Percentiles rank a stretch among this genome's conserved stretches.
Conservation (phyloP, 2,329 filamentous ascomycete species). For the Byssoonygena ceratinophila region DNA sequence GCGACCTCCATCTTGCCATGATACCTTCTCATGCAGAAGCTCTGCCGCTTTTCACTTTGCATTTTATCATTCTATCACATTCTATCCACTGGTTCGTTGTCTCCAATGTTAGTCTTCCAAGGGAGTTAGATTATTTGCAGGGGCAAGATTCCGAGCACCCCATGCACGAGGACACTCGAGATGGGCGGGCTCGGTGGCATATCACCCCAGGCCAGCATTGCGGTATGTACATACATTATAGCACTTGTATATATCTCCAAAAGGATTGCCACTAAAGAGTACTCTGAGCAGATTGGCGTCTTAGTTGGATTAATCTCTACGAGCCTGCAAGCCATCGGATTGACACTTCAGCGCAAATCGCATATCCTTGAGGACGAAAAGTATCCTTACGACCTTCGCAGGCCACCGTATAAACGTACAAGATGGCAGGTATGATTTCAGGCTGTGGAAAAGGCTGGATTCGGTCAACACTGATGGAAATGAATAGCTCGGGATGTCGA, state of each 20-base stretch:
- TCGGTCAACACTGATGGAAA: conserved; percentile 17
- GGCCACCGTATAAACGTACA: conserved; percentile 78
- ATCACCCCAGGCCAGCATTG: conserved; percentile 67
- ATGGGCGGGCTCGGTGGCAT: conserved; percentile 67
- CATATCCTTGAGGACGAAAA: conserved; percentile 97
- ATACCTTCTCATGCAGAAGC: neutral
- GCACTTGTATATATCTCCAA: too few species aligned
- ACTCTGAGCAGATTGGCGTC: conserved; percentile 62
- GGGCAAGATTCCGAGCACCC: conserved; percentile 8
- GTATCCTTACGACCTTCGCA: conserved; percentile 60
- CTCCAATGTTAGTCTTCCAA: conserved; percentile 22
- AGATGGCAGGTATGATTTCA: conserved; percentile 63
- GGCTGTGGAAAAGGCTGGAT: too few species aligned
- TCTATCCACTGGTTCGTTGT: conserved; percentile 3
- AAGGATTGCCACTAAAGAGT: neutral
- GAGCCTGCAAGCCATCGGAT: conserved; percentile 83
- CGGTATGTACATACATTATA: conserved; percentile 44
- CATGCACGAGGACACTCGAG: conserved; percentile 30
- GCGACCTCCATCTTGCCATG: neutral
- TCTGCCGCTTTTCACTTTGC: neutral
- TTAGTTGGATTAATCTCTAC: conserved; percentile 87
- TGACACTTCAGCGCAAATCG: conserved; percentile 94
- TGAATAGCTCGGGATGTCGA: conserved; percentile 67
- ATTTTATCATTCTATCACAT: neutral
- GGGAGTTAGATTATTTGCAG: neutral